A percentile compares a stretch with the other conserved stretches of the same genome.
Evolutionary conservation across 2,329 filamentous ascomycete species (phyloP).

Genomic region (Kalaharituber pfeilii): DNA sequence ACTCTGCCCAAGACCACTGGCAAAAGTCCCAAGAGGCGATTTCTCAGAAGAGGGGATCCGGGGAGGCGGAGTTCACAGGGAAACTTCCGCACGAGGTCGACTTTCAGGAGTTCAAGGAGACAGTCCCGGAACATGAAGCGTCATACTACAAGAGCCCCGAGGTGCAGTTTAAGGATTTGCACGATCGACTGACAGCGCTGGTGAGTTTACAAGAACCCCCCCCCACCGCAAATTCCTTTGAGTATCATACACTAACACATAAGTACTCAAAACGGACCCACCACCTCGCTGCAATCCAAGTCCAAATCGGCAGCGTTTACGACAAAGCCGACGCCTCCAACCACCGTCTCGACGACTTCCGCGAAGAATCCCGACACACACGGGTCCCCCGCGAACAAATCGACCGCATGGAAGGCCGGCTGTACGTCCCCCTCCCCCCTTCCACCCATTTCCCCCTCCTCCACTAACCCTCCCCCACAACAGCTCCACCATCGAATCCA

Average conservation of each 20-base stretch:
- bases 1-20: constrained; percentile 20
- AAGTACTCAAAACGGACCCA: constrained; percentile 9
- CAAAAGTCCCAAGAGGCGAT: constrained; percentile 17
- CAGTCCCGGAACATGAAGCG: constrained; percentile 31
- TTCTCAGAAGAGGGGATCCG: constrained; percentile 14
- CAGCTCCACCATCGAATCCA: constrained; percentile 13
- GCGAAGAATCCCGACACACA: constrained; percentile 10
- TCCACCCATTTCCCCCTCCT: not conserved
- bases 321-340: constrained; percentile 13
- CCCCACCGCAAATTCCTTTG: not conserved
- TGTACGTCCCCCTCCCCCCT: constrained; percentile 6
- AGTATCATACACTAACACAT: not conserved
- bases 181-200: constrained; percentile 34
- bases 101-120: constrained; percentile 24
- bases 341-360: constrained; percentile 14
- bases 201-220: not conserved
- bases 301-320: constrained; percentile 16
- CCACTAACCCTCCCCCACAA: not conserved
- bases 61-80: constrained; percentile 26
- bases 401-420: constrained; percentile 13
- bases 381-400: constrained; percentile 13
- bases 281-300: constrained; percentile 16
- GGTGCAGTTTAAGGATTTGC: constrained; percentile 64
- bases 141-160: constrained; percentile 30
- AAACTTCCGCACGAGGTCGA: constrained; percentile 29